These are phyloP conservation scores for Blepharisma undulans DNA, from an alignment of 169 alveolate species.

Conservation along the genomic window DNA sequence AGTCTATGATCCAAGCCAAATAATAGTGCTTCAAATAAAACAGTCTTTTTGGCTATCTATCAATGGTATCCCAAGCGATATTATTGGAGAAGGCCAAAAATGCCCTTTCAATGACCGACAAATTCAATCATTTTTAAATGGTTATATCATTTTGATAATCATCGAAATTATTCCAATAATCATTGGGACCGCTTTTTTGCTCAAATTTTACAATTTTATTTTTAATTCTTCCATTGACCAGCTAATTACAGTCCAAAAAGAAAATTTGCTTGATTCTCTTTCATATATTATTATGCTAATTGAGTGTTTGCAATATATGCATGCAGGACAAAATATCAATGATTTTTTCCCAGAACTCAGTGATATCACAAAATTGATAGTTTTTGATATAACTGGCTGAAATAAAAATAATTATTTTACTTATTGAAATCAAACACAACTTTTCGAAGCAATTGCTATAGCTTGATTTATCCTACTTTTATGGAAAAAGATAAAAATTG, in stretches of 20 bases:
- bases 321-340: neutral
- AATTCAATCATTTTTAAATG: neutral
- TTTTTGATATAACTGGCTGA: neutral
- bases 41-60: neutral
- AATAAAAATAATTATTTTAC: too few relatives aligned
- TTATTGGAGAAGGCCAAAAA: neutral
- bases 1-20: neutral
- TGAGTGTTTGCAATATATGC: neutral
- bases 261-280: neutral
- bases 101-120: neutral
- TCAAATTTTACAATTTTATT: neutral
- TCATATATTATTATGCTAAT: neutral
- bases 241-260: neutral
- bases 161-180: neutral
- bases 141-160: neutral
- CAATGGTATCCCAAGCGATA: neutral
- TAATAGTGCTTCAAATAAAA: neutral
- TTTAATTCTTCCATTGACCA: neutral
- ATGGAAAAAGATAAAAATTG: neutral
- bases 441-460: neutral
- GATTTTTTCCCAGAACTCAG: neutral
- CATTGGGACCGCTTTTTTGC: neutral
- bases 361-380: neutral
- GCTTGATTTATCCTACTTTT: neutral
- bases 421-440: neutral